A percentile compares a stretch with the other conserved stretches of the same genome.
Conservation (phyloP, 2,329 filamentous ascomycete genomes). For the Cercospora janseana region DNA sequence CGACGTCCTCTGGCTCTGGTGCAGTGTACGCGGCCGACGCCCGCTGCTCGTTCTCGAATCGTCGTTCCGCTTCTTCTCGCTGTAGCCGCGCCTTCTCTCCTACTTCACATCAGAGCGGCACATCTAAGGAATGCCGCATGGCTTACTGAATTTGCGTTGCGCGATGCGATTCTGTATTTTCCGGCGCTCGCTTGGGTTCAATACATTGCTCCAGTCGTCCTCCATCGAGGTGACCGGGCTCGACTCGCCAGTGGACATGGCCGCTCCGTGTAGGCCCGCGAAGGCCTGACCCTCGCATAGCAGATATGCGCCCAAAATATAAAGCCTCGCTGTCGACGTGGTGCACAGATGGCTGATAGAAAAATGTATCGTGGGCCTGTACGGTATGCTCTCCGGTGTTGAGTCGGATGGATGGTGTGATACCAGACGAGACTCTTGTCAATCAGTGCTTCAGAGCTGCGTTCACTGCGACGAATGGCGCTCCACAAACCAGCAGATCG, state of each 20-base stretch:
- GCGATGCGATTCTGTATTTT: slow-evolving; percentile 75
- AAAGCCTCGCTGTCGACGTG: background rate
- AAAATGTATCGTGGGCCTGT: background rate
- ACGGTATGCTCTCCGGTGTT: background rate
- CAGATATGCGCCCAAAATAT: background rate
- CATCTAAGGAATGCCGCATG: background rate
- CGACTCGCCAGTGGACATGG: slow-evolving; percentile 27
- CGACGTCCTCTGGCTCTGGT: slow-evolving; percentile 58
- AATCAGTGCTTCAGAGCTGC: too few species aligned
- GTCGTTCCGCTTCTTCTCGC: slow-evolving; percentile 64
- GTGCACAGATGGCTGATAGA: background rate
- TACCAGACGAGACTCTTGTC: too few species aligned
- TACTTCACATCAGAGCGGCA: slow-evolving; percentile 37
- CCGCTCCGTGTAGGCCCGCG: slow-evolving; percentile 7
- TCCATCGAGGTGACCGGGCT: slow-evolving; percentile 23
- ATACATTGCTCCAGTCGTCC: slow-evolving; percentile 69
- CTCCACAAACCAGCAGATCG: too few species aligned
- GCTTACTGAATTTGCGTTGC: slow-evolving; percentile 72
- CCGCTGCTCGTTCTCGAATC: slow-evolving; percentile 61
- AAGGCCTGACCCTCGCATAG: slow-evolving; percentile 16
- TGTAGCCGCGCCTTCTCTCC: slow-evolving; percentile 69
- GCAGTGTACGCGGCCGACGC: slow-evolving; percentile 65
- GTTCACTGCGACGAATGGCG: too few species aligned
- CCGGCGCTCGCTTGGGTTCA: slow-evolving; percentile 67
- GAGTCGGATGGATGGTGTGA: too few species aligned